phyloP scores from a whole-genome alignment of 1,284 basidiomycete genomes.

The Lentinus polychrous region DNA sequence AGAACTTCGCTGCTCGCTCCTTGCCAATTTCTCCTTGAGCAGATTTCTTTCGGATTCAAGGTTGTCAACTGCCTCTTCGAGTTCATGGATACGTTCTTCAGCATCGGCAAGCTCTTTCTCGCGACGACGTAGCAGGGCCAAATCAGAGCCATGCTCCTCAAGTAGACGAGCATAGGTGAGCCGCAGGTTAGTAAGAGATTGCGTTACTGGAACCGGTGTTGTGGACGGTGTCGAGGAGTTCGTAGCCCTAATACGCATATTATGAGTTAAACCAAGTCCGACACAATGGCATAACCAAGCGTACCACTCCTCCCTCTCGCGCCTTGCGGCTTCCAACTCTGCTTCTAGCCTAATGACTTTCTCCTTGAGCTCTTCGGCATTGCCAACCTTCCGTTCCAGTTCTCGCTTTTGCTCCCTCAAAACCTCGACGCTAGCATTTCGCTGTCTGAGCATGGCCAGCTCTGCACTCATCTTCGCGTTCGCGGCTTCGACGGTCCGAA shows the following conservation, averaged over 20 bases:
- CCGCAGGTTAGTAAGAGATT: conserved; percentile 50
- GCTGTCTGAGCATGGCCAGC: conserved; percentile 44
- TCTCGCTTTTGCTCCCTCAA: conserved; percentile 68
- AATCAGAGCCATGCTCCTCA: conserved; percentile 54
- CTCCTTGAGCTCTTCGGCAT: conserved; percentile 50
- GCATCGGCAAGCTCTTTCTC: conserved; percentile 42
- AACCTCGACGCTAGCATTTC: conserved; percentile 58
- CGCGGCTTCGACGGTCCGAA: conserved; percentile 54
- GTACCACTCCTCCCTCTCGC: conserved; percentile 50
- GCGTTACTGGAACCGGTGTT: conserved; percentile 45
- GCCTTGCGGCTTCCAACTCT: conserved; percentile 50
- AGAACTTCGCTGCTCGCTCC: conserved; percentile 38
- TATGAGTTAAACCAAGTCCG: conserved; percentile 1
- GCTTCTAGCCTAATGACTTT: conserved; percentile 52
- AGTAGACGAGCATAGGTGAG: conserved; percentile 53
- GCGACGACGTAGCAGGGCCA: conserved; percentile 41
- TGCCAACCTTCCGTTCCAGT: conserved; percentile 49
- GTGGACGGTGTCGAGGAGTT: conserved; percentile 33
- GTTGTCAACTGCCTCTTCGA: conserved; percentile 26
- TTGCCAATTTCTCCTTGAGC: conserved; percentile 35
- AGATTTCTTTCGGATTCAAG: conserved; percentile 31
- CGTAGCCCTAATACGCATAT: conserved; percentile 29
- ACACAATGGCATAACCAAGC: conserved; percentile 11
- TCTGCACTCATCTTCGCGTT: conserved; percentile 56
- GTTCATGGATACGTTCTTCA: conserved; percentile 30